Conservation (phyloP, 306 rosid genomes). For the Erythrophleum fordii region DNA sequence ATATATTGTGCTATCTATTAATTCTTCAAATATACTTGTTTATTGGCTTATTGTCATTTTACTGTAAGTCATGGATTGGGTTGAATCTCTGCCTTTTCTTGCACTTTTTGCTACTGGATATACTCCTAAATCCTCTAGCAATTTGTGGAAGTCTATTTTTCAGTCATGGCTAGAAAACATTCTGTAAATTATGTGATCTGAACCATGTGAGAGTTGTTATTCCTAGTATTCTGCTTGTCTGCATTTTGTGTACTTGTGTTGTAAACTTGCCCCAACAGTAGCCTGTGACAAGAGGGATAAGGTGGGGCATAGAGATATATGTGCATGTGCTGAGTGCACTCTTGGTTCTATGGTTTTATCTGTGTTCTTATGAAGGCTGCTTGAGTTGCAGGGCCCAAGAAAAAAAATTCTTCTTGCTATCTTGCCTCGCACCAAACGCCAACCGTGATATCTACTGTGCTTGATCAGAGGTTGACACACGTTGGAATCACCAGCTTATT, state of each 20-base stretch:
- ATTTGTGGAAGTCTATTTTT: not conserved
- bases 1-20: not conserved
- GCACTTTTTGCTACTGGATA: not conserved
- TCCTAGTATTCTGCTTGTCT: not conserved
- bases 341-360: not conserved
- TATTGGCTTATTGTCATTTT: slow-evolving; percentile 5
- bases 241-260: not conserved
- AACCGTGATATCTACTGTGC: slow-evolving; percentile 40
- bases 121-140: not conserved
- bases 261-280: too few species aligned
- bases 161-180: not conserved
- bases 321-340: slow-evolving; percentile 8
- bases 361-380: slow-evolving; percentile 39
- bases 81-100: not conserved
- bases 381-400: slow-evolving; percentile 88
- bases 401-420: slow-evolving; percentile 88
- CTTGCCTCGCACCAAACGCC: slow-evolving; percentile 68
- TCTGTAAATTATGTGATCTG: slow-evolving; percentile 24
- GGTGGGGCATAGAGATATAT: not conserved
- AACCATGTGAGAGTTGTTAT: not conserved
- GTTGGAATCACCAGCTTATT: slow-evolving; percentile 34
- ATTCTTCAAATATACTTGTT: not conserved
- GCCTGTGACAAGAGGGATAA: not conserved
- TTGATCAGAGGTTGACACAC: slow-evolving; percentile 35
- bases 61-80: not conserved